Evolutionary conservation across 2,329 filamentous ascomycete species (phyloP).

Genomic region (Trichophyton verrucosum): DNA sequence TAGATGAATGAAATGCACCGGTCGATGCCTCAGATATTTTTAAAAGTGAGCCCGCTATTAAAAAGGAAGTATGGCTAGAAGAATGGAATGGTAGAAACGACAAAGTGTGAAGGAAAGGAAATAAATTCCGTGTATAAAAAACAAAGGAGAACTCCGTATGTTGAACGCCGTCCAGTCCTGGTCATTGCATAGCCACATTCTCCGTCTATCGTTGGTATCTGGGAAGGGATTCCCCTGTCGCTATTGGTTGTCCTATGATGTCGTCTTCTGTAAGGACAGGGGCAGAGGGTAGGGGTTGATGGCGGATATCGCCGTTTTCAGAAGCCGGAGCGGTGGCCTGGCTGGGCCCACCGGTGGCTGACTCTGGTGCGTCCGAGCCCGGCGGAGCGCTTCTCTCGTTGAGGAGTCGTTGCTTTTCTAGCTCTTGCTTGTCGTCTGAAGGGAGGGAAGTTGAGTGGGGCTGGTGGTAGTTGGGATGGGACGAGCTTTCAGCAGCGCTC

Average conservation of each 20-base stretch:
- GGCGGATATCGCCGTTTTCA: conserved; percentile 8
- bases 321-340: conserved; percentile 14
- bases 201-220: conserved; percentile 28
- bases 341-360: conserved; percentile 6
- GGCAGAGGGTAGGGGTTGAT: conserved; percentile 18
- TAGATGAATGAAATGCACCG: neutral
- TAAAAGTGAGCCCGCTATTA: neutral
- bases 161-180: neutral
- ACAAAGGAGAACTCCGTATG: neutral
- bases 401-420: conserved; percentile 55
- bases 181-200: neutral
- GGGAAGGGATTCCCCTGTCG: conserved; percentile 31
- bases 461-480: conserved; percentile 13
- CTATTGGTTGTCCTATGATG: conserved; percentile 29
- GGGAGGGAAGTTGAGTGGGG: conserved; percentile 1
- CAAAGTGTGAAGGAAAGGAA: neutral
- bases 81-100: neutral
- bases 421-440: conserved; percentile 65
- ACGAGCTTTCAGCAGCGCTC: conserved; percentile 28
- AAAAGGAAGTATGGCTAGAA: neutral
- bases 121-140: neutral
- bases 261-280: conserved; percentile 47
- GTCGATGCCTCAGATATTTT: neutral
- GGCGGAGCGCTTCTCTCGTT: conserved; percentile 51
- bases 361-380: conserved; percentile 11